phyloP scores from a whole-genome alignment of 2,329 filamentous ascomycete species.

The Aureobasidium pullulans region DNA sequence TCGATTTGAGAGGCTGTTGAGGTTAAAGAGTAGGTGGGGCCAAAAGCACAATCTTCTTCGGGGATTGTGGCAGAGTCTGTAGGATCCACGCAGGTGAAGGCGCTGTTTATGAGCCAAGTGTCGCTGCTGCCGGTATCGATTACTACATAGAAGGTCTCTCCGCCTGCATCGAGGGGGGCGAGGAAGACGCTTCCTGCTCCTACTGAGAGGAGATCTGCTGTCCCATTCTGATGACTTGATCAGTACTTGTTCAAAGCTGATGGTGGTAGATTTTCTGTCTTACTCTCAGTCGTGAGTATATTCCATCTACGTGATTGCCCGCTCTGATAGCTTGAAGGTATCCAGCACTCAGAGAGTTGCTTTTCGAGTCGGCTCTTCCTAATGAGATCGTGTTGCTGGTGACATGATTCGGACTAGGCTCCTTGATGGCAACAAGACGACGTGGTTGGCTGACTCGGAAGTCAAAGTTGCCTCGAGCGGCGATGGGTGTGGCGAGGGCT shows the following conservation, averaged over 20 bases:
- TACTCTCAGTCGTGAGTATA: constrained; percentile 4
- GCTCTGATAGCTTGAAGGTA: constrained; percentile 7
- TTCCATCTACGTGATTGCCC: constrained; percentile 1
- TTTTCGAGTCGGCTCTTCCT: neutral
- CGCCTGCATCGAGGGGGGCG: constrained; percentile 23
- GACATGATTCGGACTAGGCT: neutral
- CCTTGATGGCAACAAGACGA: neutral
- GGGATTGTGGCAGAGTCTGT: neutral
- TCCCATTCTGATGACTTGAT: neutral
- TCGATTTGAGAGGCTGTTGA: constrained; percentile 32
- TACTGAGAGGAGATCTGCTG: constrained; percentile 14
- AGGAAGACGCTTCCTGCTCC: constrained; percentile 25
- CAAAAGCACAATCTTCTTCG: constrained; percentile 26
- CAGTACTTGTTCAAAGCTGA: neutral
- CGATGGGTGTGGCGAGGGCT: neutral
- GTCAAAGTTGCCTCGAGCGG: neutral
- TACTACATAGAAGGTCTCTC: constrained; percentile 29
- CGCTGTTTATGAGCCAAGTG: constrained; percentile 35
- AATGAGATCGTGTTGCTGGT: neutral
- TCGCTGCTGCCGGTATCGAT: constrained; percentile 44
- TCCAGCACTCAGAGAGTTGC: neutral
- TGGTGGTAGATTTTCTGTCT: neutral
- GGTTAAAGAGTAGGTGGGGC: constrained; percentile 24
- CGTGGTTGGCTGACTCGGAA: constrained; percentile 3
- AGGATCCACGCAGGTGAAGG: constrained; percentile 30